phyloP scores from a whole-genome alignment of 176 grass and related monocot species.

The Oryza officinalis region DNA sequence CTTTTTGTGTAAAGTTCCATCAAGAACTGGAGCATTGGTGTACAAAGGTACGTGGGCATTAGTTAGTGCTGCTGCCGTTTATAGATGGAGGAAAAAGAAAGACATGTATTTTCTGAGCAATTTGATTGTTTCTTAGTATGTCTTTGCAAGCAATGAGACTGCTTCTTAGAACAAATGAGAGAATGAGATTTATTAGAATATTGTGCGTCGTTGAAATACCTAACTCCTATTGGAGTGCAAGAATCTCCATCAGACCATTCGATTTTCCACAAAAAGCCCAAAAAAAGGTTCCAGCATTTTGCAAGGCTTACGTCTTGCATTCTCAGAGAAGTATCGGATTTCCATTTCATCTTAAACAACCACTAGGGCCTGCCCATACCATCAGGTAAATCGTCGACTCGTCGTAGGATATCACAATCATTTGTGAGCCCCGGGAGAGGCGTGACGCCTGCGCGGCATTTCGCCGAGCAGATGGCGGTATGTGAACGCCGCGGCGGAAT shows the following conservation, averaged over 20 bases:
- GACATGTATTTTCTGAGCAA: conserved; percentile 15
- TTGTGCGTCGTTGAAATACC: neutral
- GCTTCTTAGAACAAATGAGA: conserved; percentile 42
- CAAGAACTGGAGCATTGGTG: conserved; percentile 26
- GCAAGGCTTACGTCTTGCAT: neutral
- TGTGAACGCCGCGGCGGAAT: neutral
- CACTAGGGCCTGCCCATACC: neutral
- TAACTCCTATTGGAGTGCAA: neutral
- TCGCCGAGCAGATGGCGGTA: neutral
- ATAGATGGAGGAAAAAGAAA: conserved; percentile 37
- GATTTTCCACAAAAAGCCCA: neutral
- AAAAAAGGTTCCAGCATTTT: neutral
- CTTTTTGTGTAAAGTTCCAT: conserved; percentile 39
- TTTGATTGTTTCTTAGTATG: conserved; percentile 42
- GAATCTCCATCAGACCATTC: neutral
- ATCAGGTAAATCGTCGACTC: neutral
- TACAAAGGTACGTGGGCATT: conserved; percentile 25
- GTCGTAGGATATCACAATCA: neutral
- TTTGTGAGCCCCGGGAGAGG: neutral
- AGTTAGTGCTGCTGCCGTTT: conserved; percentile 14
- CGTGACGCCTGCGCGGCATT: neutral
- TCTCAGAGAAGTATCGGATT: neutral
- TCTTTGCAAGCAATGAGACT: conserved; percentile 21
- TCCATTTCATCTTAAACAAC: neutral
- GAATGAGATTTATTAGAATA: conserved; percentile 2